A percentile compares a stretch with the other conserved stretches of the same genome.
phyloP scores from a whole-genome alignment of 257 asterid genomes.

The Catharanthus roseus region DNA sequence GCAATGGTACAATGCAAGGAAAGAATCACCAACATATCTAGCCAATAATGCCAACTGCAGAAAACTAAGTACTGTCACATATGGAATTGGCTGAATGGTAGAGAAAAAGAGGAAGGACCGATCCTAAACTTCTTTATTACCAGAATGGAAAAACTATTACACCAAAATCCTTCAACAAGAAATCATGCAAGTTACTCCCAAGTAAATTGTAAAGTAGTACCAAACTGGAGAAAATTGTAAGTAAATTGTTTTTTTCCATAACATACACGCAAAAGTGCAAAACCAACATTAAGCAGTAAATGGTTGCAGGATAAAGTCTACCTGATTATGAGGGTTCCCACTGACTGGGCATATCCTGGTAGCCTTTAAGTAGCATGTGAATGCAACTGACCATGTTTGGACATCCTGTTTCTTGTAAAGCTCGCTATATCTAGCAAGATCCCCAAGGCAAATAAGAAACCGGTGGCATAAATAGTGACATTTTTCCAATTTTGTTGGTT shows the following conservation, averaged over 20 bases:
- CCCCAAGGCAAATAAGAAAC: slow-evolving; percentile 80
- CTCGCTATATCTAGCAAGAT: slow-evolving; percentile 73
- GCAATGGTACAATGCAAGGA: slow-evolving; percentile 84
- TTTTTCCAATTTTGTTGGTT: slow-evolving; percentile 29
- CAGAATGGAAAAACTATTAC: background rate
- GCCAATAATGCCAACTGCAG: slow-evolving; percentile 84
- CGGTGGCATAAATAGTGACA: slow-evolving; percentile 74
- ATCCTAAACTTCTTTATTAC: background rate
- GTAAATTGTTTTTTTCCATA: background rate
- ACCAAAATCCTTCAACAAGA: background rate
- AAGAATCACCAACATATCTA: slow-evolving; percentile 63
- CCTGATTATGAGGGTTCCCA: slow-evolving; percentile 99
- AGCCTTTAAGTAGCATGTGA: slow-evolving; percentile 65
- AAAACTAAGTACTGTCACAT: slow-evolving; percentile 8
- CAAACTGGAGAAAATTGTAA: background rate
- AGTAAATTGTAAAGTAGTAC: background rate
- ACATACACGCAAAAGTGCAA: background rate
- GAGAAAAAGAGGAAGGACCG: background rate
- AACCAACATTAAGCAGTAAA: background rate
- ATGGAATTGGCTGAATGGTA: background rate
- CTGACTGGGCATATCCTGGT: slow-evolving; percentile 68
- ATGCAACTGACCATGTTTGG: slow-evolving; percentile 72
- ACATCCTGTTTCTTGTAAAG: slow-evolving; percentile 46
- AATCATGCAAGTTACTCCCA: background rate
- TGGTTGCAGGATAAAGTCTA: slow-evolving; percentile 10